phyloP scores from a whole-genome alignment of 768 basidiomycete species.

The Hydnomerulius pinastri region DNA sequence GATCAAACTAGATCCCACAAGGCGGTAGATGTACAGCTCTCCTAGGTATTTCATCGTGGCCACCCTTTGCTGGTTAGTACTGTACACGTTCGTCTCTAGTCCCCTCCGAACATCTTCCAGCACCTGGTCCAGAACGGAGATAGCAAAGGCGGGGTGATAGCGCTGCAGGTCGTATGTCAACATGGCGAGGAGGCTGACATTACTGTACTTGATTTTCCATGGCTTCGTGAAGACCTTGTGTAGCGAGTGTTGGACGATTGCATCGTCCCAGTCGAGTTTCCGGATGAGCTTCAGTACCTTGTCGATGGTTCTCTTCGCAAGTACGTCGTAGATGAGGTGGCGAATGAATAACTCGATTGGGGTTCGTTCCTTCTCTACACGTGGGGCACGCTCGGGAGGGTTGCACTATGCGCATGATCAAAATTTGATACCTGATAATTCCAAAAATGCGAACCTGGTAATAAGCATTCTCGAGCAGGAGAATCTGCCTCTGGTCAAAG shows the following conservation, averaged over 20 bases:
- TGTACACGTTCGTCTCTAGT: constrained; percentile 93
- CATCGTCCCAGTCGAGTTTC: constrained; percentile 95
- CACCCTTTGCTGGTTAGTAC: constrained; percentile 89
- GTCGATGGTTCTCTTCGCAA: constrained; percentile 92
- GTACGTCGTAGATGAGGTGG: constrained; percentile 91
- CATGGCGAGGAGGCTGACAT: constrained; percentile 89
- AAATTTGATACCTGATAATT: neutral
- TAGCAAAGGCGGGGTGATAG: constrained; percentile 87
- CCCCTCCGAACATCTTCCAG: constrained; percentile 91
- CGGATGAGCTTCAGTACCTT: constrained; percentile 92
- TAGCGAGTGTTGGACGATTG: constrained; percentile 56
- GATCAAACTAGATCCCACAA: constrained; percentile 84
- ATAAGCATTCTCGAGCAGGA: constrained; percentile 96
- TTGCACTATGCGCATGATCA: constrained; percentile 69
- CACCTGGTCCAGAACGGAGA: constrained; percentile 90
- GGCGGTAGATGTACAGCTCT: constrained; percentile 94
- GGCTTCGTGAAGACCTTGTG: constrained; percentile 95
- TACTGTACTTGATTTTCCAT: constrained; percentile 95
- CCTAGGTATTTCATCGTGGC: constrained; percentile 94
- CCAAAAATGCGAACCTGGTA: constrained; percentile 88
- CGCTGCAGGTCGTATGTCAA: constrained; percentile 92
- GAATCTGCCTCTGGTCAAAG: constrained; percentile 85
- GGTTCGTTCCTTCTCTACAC: constrained; percentile 80
- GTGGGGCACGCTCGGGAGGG: constrained; percentile 89
- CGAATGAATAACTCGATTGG: constrained; percentile 93